Percentiles rank a stretch among this genome's conserved stretches.
Evolutionary conservation across 257 asterid genomes (phyloP).

Genomic region (Ocimum tenuiflorum): DNA sequence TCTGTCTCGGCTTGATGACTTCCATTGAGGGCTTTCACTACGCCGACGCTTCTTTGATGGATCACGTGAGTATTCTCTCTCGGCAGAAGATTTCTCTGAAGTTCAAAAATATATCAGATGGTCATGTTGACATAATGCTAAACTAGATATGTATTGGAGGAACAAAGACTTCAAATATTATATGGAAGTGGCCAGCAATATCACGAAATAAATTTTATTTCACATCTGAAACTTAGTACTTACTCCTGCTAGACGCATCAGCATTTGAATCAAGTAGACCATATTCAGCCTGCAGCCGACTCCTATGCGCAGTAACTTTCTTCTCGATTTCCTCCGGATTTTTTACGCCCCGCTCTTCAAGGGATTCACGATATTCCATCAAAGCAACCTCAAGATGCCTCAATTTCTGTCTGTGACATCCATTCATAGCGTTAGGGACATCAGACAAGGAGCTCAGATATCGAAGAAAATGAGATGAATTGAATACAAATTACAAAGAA

Average conservation of each 20-base stretch:
- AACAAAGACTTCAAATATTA: not conserved
- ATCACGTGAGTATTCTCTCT: constrained; percentile 45
- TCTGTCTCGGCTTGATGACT: constrained; percentile 42
- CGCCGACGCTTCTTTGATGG: constrained; percentile 60
- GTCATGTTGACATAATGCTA: too few relatives aligned
- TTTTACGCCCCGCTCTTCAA: constrained; percentile 69
- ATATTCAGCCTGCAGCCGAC: constrained; percentile 58
- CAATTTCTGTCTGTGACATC: constrained; percentile 57
- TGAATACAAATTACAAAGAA: too few relatives aligned
- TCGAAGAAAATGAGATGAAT: not conserved
- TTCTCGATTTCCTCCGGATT: constrained; percentile 62
- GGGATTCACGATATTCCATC: constrained; percentile 86
- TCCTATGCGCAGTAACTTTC: constrained; percentile 59
- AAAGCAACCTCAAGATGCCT: constrained; percentile 81
- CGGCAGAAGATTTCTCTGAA: constrained; percentile 19
- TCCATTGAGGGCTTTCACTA: constrained; percentile 65
- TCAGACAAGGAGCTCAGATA: not conserved
- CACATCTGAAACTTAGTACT: constrained; percentile 13
- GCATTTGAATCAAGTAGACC: constrained; percentile 52
- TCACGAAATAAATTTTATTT: not conserved
- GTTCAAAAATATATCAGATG: too few relatives aligned
- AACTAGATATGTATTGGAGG: too few relatives aligned
- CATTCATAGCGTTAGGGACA: not conserved
- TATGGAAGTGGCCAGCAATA: not conserved
- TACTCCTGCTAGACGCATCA: constrained; percentile 58